Percentiles rank a stretch among this genome's conserved stretches.
phyloP scores from a whole-genome alignment of 305 asterid genomes.

The Lippia alba region DNA sequence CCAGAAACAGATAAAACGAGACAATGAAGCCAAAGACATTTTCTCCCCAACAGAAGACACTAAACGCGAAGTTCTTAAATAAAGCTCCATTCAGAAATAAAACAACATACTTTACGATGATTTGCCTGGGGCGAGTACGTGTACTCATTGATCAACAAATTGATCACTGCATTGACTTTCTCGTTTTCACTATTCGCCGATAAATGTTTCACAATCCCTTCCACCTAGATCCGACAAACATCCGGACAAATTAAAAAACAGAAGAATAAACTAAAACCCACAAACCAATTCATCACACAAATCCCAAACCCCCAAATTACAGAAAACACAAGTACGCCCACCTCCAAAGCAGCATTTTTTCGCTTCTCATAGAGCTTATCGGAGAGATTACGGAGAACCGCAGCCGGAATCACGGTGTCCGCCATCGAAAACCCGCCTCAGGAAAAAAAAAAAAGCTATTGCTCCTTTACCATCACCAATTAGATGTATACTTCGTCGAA shows the following conservation, averaged over 20 bases:
- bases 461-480: slow-evolving; percentile 42
- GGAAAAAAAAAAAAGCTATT: slow-evolving; percentile 16
- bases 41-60: slow-evolving; percentile 18
- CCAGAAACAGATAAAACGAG: slow-evolving; percentile 25
- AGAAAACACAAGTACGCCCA: slow-evolving; percentile 27
- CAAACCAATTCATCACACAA: slow-evolving; percentile 9
- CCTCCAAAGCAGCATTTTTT: slow-evolving; percentile 99
- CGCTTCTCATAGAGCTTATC: slow-evolving; percentile 98
- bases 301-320: not conserved
- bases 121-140: slow-evolving; percentile 87
- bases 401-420: slow-evolving; percentile 84
- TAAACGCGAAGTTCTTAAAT: slow-evolving; percentile 3
- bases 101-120: slow-evolving; percentile 77
- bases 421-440: slow-evolving; percentile 62
- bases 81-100: not conserved
- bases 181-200: slow-evolving; percentile 74
- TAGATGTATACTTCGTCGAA: slow-evolving; percentile 35
- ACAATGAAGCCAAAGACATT: slow-evolving; percentile 15
- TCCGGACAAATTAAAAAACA: slow-evolving; percentile 30
- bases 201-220: slow-evolving; percentile 93
- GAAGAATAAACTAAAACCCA: slow-evolving; percentile 9
- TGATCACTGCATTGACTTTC: slow-evolving; percentile 78
- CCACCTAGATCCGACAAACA: slow-evolving; percentile 73
- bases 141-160: slow-evolving; percentile 76
- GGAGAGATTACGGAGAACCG: slow-evolving; percentile 90